Conservation (phyloP, 192 early-diverging fungal genomes). For the Spizellomyces punctatus region DNA sequence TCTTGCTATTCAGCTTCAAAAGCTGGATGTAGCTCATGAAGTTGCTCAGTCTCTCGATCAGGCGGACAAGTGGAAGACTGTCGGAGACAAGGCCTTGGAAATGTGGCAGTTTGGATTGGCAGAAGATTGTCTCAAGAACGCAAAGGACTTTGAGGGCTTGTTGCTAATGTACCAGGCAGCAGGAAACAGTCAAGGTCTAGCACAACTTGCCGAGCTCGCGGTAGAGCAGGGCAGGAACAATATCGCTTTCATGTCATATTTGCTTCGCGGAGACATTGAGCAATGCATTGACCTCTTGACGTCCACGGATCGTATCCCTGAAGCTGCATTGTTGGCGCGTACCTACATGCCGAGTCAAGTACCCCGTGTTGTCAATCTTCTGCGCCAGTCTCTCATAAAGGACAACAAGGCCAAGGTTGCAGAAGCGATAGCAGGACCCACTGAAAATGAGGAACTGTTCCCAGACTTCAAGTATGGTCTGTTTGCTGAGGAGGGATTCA, state of each 20-base stretch:
- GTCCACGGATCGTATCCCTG: slow-evolving; percentile 84
- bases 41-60: slow-evolving; percentile 85
- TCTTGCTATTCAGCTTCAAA: slow-evolving; percentile 83
- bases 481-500: slow-evolving; percentile 45
- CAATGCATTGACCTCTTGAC: slow-evolving; percentile 87
- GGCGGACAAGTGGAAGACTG: slow-evolving; percentile 90
- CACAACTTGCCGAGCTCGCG: slow-evolving; percentile 72
- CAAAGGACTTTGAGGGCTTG: slow-evolving; percentile 88
- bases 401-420: slow-evolving; percentile 79
- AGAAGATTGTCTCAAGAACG: slow-evolving; percentile 84
- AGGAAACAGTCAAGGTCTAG: slow-evolving; percentile 80
- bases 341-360: slow-evolving; percentile 76
- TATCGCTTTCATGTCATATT: slow-evolving; percentile 86
- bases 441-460: slow-evolving; percentile 84
- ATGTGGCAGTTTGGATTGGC: slow-evolving; percentile 88
- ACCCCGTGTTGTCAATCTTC: slow-evolving; percentile 65
- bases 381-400: slow-evolving; percentile 75
- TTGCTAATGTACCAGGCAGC: slow-evolving; percentile 88
- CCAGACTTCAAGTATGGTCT: slow-evolving; percentile 72
- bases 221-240: slow-evolving; percentile 81
- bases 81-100: slow-evolving; percentile 87
- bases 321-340: slow-evolving; percentile 92
- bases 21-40: slow-evolving; percentile 78
- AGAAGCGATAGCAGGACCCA: slow-evolving; percentile 85
- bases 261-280: slow-evolving; percentile 72